A percentile compares a stretch with the other conserved stretches of the same genome.
Conservation (phyloP, 2,329 filamentous ascomycete genomes). For the Trichoderma sp. region DNA sequence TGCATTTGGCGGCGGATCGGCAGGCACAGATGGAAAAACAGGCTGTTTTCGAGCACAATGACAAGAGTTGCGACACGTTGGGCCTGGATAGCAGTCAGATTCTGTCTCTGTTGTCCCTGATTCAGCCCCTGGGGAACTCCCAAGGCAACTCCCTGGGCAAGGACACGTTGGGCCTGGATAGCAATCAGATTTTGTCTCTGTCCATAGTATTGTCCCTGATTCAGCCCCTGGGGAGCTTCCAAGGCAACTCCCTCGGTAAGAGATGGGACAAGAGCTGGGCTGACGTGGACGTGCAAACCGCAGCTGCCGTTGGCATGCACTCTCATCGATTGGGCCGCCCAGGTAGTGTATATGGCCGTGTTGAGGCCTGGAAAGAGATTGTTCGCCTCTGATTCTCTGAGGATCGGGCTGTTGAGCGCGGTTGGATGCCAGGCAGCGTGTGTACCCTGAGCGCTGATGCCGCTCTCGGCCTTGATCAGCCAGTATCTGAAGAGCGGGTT, state of each 20-base stretch:
- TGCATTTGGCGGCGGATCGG: background rate
- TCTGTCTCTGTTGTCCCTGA: background rate
- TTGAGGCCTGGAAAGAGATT: constrained; percentile 13
- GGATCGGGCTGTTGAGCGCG: constrained; percentile 21
- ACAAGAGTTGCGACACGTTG: constrained; percentile 77
- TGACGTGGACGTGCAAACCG: constrained; percentile 23
- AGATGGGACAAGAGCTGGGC: background rate
- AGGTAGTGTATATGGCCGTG: constrained; percentile 14
- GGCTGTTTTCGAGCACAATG: constrained; percentile 22
- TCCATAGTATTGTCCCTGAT: background rate
- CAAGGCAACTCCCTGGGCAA: too few relatives aligned
- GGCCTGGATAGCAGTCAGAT: constrained; percentile 61
- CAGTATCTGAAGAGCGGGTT: constrained; percentile 16
- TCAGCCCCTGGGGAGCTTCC: background rate
- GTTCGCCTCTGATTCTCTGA: constrained; percentile 17
- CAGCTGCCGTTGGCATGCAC: constrained; percentile 11
- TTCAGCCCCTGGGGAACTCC: background rate
- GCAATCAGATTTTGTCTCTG: constrained; percentile 38
- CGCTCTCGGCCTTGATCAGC: constrained; percentile 14
- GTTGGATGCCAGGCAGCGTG: constrained; percentile 2
- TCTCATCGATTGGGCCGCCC: background rate
- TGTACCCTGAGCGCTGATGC: background rate
- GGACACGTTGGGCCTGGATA: constrained; percentile 74
- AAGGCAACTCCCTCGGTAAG: background rate
- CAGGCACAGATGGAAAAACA: constrained; percentile 20